Conservation (phyloP, 805 yeast species). For the Candida coquimbonensis region DNA sequence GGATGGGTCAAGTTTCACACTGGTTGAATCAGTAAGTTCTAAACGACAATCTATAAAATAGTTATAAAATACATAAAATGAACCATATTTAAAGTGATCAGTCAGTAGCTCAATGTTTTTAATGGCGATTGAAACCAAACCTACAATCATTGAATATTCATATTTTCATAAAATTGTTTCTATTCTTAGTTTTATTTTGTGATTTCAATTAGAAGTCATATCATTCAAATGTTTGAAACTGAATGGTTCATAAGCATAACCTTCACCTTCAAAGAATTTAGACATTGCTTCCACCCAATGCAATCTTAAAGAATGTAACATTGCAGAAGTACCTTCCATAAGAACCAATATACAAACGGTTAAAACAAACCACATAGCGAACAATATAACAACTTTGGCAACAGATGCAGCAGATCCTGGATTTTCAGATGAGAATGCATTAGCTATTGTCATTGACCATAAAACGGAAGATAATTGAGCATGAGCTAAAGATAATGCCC, state of each 20-base stretch:
- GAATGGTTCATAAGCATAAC: slow-evolving; percentile 85
- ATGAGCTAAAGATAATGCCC: slow-evolving; percentile 98
- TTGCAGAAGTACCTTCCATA: slow-evolving; percentile 99
- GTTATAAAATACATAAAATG: too few relatives aligned
- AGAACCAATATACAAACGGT: slow-evolving; percentile 87
- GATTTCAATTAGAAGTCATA: neutral
- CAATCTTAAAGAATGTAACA: slow-evolving; percentile 95
- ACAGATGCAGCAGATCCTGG: slow-evolving; percentile 57
- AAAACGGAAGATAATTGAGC: slow-evolving; percentile 91
- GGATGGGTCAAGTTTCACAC: too few relatives aligned
- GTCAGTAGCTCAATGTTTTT: too few relatives aligned
- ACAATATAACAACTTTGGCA: slow-evolving; percentile 66
- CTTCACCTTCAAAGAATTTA: slow-evolving; percentile 96
- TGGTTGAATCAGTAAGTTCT: too few relatives aligned
- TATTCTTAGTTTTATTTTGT: neutral
- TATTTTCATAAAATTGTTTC: too few relatives aligned
- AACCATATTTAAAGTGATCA: too few relatives aligned
- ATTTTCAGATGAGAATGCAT: slow-evolving; percentile 52
- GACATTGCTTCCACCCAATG: slow-evolving; percentile 99
- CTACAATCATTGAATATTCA: too few relatives aligned
- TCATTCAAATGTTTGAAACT: slow-evolving; percentile 37
- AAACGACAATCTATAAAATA: too few relatives aligned
- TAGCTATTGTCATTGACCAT: slow-evolving; percentile 79
- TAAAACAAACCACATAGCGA: slow-evolving; percentile 91
- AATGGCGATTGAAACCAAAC: too few relatives aligned